Percentiles rank a stretch among this genome's conserved stretches.
Conservation (phyloP, 2,329 filamentous ascomycete species). For the Sphaceloma murrayae region DNA sequence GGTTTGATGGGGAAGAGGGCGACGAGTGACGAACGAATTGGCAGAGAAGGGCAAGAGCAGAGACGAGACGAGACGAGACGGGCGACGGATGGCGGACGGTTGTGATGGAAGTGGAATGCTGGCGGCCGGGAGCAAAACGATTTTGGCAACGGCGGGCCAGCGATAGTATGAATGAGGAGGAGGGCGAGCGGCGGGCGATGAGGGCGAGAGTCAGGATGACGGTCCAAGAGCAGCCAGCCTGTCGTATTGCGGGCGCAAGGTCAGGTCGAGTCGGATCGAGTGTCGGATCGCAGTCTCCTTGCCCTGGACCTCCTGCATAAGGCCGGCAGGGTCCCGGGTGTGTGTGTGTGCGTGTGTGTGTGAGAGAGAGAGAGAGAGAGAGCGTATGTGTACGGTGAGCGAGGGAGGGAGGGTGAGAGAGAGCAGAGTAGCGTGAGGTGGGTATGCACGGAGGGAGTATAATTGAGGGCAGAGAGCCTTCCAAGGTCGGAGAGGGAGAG, state of each 20-base stretch:
- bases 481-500: too few species aligned
- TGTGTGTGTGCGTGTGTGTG: too few species aligned
- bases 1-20: background rate
- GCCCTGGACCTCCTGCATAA: background rate
- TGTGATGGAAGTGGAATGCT: constrained; percentile 15
- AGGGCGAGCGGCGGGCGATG: background rate
- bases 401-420: background rate
- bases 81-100: constrained; percentile 14
- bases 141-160: constrained; percentile 1
- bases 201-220: background rate
- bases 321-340: too few species aligned
- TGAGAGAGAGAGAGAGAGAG: background rate
- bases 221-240: background rate
- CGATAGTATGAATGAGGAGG: constrained; percentile 1
- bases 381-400: background rate
- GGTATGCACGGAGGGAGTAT: too few species aligned
- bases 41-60: constrained; percentile 7
- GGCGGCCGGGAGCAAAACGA: constrained; percentile 13
- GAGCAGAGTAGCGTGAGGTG: background rate
- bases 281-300: background rate
- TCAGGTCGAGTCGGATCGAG: too few species aligned
- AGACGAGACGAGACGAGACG: constrained; percentile 17
- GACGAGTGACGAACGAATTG: background rate
- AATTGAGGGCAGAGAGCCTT: too few species aligned
- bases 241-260: background rate